Conservation (phyloP, 441 rosid genomes). For the Populus tomentosa region DNA sequence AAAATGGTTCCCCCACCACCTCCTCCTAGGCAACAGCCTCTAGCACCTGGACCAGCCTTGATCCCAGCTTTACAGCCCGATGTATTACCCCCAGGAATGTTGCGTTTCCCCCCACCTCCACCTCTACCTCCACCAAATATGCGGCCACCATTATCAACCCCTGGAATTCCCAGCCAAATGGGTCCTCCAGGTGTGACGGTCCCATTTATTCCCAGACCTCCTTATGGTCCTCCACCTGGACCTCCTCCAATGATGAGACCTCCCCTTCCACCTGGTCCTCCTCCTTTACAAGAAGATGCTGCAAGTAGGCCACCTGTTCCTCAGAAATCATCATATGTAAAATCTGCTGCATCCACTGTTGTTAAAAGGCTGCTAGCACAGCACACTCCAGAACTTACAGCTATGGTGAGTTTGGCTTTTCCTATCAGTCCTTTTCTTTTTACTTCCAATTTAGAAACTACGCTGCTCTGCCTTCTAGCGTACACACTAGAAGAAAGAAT, state of each 20-base stretch:
- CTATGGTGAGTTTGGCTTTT: constrained; percentile 60
- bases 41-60: constrained; percentile 43
- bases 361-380: constrained; percentile 95
- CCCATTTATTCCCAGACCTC: constrained; percentile 73
- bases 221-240: constrained; percentile 82
- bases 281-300: constrained; percentile 57
- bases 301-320: constrained; percentile 48
- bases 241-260: constrained; percentile 93
- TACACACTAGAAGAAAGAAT: background rate
- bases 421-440: background rate
- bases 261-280: constrained; percentile 95
- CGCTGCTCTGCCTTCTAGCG: background rate
- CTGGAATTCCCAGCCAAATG: constrained; percentile 48
- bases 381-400: constrained; percentile 88
- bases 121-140: constrained; percentile 42
- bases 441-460: background rate
- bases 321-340: constrained; percentile 83
- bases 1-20: constrained; percentile 76
- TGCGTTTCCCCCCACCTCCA: constrained; percentile 69
- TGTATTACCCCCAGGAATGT: constrained; percentile 65
- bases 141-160: constrained; percentile 43
- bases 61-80: constrained; percentile 48
- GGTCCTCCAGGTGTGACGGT: constrained; percentile 61
- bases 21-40: constrained; percentile 59
- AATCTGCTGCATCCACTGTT: constrained; percentile 96